Evolutionary conservation across 768 basidiomycete species (phyloP).

Genomic region (Crucibulum laeve): DNA sequence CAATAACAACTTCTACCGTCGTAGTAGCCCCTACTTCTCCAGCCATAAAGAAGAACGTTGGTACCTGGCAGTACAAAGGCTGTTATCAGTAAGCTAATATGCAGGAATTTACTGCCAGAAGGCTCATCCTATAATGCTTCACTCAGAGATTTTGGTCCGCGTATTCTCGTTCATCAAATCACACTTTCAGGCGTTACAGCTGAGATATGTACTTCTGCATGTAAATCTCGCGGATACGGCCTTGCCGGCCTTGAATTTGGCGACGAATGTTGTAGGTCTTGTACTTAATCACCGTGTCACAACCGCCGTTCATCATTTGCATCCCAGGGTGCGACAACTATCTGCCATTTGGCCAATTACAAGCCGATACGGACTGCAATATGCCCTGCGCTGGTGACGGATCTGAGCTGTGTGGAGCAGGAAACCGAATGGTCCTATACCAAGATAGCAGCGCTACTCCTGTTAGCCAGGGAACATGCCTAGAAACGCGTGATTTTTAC

Average conservation of each 20-base stretch:
- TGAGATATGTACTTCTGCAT: slow-evolving; percentile 9
- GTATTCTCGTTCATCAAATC: slow-evolving; percentile 8
- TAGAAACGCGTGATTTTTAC: too few relatives aligned
- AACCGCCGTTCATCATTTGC: not conserved
- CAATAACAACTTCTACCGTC: not conserved
- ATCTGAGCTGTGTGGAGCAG: slow-evolving; percentile 41
- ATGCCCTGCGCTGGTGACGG: slow-evolving; percentile 41
- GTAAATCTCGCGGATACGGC: slow-evolving; percentile 18
- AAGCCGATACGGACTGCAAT: slow-evolving; percentile 28
- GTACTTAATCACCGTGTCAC: not conserved
- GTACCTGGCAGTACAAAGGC: slow-evolving; percentile 11
- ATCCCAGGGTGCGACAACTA: slow-evolving; percentile 16
- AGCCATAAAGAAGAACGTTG: slow-evolving; percentile 11
- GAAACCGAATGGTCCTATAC: slow-evolving; percentile 38
- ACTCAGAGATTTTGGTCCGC: slow-evolving; percentile 11
- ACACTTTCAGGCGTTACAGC: slow-evolving; percentile 9
- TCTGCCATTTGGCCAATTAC: slow-evolving; percentile 7
- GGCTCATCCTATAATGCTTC: not conserved
- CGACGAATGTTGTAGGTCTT: slow-evolving; percentile 9
- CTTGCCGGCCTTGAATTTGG: slow-evolving; percentile 6
- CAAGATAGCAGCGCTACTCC: slow-evolving; percentile 20
- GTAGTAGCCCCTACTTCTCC: not conserved
- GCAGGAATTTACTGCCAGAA: not conserved
- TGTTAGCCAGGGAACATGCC: not conserved
- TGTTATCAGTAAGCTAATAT: slow-evolving; percentile 8